A percentile compares a stretch with the other conserved stretches of the same genome.
phyloP scores from a whole-genome alignment of 2,329 filamentous ascomycete species.

The Trichocomaceae sp. region DNA sequence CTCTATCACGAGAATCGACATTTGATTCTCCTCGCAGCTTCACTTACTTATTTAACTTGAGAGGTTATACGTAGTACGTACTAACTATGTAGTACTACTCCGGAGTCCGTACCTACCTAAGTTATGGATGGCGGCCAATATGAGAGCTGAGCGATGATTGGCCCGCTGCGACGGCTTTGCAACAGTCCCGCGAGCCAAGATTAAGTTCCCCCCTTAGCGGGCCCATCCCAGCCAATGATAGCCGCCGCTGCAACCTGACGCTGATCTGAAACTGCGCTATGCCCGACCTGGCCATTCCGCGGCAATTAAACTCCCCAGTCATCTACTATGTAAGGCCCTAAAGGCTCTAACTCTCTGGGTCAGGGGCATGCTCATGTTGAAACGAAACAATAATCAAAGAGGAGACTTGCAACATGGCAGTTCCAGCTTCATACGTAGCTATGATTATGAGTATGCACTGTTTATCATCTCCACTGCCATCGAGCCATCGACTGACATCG shows the following conservation, averaged over 20 bases:
- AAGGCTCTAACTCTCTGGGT: background rate
- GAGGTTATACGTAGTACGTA: too few species aligned
- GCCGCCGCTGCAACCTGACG: background rate
- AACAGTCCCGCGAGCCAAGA: constrained; percentile 1
- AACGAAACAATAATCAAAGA: background rate
- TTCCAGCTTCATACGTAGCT: too few species aligned
- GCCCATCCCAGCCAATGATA: background rate
- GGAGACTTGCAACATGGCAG: too few species aligned
- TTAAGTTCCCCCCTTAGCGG: background rate
- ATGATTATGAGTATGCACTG: too few species aligned
- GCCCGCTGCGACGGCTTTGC: background rate
- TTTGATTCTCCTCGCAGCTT: too few species aligned
- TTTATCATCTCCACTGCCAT: background rate
- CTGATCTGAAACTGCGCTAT: constrained; percentile 14
- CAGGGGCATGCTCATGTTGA: background rate
- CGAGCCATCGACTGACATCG: background rate
- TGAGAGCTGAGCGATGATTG: background rate
- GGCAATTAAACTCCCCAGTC: background rate
- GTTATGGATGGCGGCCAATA: too few species aligned
- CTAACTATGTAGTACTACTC: too few species aligned
- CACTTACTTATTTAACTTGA: too few species aligned
- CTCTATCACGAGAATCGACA: too few species aligned
- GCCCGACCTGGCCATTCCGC: constrained; percentile 8
- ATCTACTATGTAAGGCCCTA: too few species aligned
- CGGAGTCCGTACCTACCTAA: too few species aligned